These are phyloP conservation scores for Lumnitzera racemosa DNA, from an alignment of 345 rosid genomes.

Conservation along the genomic window DNA sequence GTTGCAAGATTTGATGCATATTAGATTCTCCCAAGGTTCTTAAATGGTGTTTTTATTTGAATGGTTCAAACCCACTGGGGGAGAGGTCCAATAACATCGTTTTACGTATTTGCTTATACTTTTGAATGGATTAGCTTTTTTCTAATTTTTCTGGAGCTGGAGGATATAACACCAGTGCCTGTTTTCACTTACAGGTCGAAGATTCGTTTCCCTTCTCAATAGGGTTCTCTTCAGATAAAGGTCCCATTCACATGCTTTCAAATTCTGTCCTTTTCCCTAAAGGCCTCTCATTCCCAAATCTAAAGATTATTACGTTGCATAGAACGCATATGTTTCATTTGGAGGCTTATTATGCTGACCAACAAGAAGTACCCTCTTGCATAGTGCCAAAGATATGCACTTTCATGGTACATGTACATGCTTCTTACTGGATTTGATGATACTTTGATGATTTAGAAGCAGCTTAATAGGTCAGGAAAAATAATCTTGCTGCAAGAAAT, in stretches of 20 bases:
- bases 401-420: conserved; percentile 41
- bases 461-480: too few relatives aligned
- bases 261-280: conserved; percentile 37
- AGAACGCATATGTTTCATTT: conserved; percentile 25
- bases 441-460: too few relatives aligned
- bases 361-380: conserved; percentile 33
- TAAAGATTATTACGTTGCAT: conserved; percentile 38
- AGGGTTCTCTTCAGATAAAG: conserved; percentile 39
- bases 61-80: too few relatives aligned
- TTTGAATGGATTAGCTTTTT: too few relatives aligned
- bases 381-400: conserved; percentile 31
- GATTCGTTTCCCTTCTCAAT: conserved; percentile 50
- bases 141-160: neutral
- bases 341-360: conserved; percentile 44
- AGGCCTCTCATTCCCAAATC: conserved; percentile 41
- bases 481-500: too few relatives aligned
- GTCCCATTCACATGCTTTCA: conserved; percentile 21
- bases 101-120: too few relatives aligned
- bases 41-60: too few relatives aligned
- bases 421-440: too few relatives aligned
- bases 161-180: neutral
- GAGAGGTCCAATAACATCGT: too few relatives aligned
- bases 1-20: too few relatives aligned
- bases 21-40: too few relatives aligned
- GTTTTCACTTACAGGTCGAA: conserved; percentile 29